Evolutionary conservation across 495 filamentous ascomycete species (phyloP).

Genomic region (Aspergillus cavernicola): DNA sequence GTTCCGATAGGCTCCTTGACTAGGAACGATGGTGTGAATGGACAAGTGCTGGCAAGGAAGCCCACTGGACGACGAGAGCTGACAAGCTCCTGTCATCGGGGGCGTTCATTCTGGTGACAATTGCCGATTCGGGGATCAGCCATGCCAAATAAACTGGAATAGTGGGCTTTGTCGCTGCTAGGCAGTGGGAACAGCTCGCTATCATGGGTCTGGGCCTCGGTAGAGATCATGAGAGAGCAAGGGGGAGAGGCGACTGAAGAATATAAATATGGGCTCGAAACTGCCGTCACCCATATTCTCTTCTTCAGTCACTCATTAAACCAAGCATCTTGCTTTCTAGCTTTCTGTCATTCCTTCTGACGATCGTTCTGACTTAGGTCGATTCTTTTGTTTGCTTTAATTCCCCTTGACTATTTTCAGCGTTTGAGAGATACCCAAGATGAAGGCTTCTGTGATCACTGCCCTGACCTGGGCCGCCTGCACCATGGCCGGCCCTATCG

Average conservation of each 20-base stretch:
- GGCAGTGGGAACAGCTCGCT: neutral
- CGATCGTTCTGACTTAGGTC: slow-evolving; percentile 1
- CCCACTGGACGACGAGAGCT: neutral
- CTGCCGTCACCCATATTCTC: neutral
- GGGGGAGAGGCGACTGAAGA: neutral
- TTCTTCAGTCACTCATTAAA: slow-evolving; percentile 9
- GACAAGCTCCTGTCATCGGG: slow-evolving; percentile 2
- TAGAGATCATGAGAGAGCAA: neutral
- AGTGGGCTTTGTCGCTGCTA: neutral
- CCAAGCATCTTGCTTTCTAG: slow-evolving; percentile 1
- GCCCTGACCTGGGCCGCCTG: slow-evolving; percentile 20
- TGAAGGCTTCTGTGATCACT: slow-evolving; percentile 20
- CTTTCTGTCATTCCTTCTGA: slow-evolving; percentile 5
- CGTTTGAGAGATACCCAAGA: slow-evolving; percentile 14
- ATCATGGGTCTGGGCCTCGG: neutral
- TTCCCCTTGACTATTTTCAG: slow-evolving; percentile 7
- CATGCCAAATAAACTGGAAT: slow-evolving; percentile 1
- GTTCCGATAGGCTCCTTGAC: slow-evolving; percentile 2
- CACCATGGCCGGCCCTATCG: slow-evolving; percentile 16
- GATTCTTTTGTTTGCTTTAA: slow-evolving; percentile 6
- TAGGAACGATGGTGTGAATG: slow-evolving; percentile 8
- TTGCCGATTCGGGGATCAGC: neutral
- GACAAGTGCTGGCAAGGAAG: neutral
- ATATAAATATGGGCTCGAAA: neutral
- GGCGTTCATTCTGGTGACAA: neutral